These are phyloP conservation scores for Fusarium sambucinum DNA, from an alignment of 2,329 filamentous ascomycete species.

Conservation along the genomic window DNA sequence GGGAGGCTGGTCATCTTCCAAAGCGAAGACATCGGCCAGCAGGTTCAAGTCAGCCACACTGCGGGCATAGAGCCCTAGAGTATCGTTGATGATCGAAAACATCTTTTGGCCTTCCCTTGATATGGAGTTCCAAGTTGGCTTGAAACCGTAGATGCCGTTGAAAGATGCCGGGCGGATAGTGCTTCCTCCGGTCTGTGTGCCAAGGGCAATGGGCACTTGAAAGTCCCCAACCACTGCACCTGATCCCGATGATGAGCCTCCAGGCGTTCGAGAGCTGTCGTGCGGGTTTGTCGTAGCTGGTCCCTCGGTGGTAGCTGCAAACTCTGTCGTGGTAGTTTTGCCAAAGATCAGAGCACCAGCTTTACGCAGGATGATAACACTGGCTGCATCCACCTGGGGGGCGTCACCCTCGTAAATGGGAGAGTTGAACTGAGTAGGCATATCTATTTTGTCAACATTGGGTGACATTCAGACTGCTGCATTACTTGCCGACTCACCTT, in stretches of 20 bases:
- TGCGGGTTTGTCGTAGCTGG: conserved; percentile 70
- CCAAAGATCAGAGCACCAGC: conserved; percentile 66
- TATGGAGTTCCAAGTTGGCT: conserved; percentile 37
- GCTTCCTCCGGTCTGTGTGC: conserved; percentile 73
- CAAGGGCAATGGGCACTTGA: conserved; percentile 68
- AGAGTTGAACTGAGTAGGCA: conserved; percentile 68
- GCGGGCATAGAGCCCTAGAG: conserved; percentile 66
- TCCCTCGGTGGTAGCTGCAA: conserved; percentile 64
- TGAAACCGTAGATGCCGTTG: conserved; percentile 61
- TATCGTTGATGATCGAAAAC: conserved; percentile 61
- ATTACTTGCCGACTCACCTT: background rate
- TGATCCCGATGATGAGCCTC: conserved; percentile 74
- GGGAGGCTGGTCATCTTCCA: conserved; percentile 62
- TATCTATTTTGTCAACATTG: conserved; percentile 51
- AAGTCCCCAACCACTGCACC: conserved; percentile 72
- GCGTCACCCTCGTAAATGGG: conserved; percentile 62
- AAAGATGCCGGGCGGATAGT: conserved; percentile 71
- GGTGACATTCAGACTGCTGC: fast-evolving
- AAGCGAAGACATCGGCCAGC: conserved; percentile 62
- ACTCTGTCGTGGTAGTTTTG: conserved; percentile 60
- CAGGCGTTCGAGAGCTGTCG: conserved; percentile 70
- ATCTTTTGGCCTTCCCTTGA: conserved; percentile 24
- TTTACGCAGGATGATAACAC: conserved; percentile 64
- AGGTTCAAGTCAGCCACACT: conserved; percentile 67
- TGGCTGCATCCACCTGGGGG: conserved; percentile 62